These are phyloP conservation scores for Penicillium alfredii DNA, from an alignment of 495 filamentous ascomycete genomes.

Conservation along the genomic window DNA sequence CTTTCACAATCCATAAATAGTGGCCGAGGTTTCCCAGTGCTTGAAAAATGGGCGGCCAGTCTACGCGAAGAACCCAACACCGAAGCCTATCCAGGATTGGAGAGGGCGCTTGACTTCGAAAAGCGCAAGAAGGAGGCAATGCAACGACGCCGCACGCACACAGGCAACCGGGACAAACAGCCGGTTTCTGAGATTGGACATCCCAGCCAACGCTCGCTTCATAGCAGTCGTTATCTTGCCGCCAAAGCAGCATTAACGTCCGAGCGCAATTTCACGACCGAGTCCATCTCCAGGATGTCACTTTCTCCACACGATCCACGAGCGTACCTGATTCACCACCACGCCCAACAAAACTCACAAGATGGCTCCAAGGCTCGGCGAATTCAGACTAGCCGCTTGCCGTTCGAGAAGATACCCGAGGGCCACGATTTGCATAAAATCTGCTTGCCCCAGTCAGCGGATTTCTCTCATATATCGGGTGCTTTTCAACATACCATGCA, in stretches of 20 bases:
- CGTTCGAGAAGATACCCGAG: constrained; percentile 34
- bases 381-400: constrained; percentile 23
- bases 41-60: constrained; percentile 37
- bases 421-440: constrained; percentile 24
- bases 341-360: constrained; percentile 1
- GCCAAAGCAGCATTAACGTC: constrained; percentile 30
- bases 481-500: constrained; percentile 3
- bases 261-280: constrained; percentile 3
- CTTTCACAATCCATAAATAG: constrained; percentile 12
- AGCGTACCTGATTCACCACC: constrained; percentile 32
- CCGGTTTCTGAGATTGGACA: constrained; percentile 5
- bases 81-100: constrained; percentile 18
- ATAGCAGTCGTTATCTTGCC: constrained; percentile 34
- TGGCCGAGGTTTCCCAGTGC: constrained; percentile 29
- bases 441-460: constrained; percentile 7
- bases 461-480: constrained; percentile 4
- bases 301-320: constrained; percentile 31
- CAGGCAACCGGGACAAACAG: neutral
- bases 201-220: constrained; percentile 21
- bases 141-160: constrained; percentile 19
- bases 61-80: constrained; percentile 22
- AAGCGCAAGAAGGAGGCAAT: constrained; percentile 37
- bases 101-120: constrained; percentile 39
- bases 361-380: constrained; percentile 20
- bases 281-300: neutral